Evolutionary conservation across 352 stramenopile species (phyloP).

Genomic region (Pythium volutum): DNA sequence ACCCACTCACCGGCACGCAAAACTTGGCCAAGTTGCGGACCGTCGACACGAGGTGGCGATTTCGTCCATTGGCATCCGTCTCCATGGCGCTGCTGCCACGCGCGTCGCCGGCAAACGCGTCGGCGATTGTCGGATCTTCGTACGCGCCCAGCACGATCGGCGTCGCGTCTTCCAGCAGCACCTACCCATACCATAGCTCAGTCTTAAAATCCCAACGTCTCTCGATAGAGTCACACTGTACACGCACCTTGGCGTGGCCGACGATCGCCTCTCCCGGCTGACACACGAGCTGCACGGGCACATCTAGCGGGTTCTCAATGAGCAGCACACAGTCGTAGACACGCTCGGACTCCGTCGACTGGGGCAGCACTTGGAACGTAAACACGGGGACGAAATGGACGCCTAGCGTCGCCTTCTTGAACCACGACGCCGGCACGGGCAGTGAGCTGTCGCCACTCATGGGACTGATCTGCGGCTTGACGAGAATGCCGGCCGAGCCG

Average conservation of each 20-base stretch:
- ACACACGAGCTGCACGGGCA: constrained; percentile 62
- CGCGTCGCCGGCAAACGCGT: constrained; percentile 48
- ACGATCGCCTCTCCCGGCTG: constrained; percentile 9
- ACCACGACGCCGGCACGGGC: constrained; percentile 72
- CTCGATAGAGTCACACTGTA: background rate
- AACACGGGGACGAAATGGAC: constrained; percentile 75
- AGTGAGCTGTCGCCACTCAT: constrained; percentile 88
- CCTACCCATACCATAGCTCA: constrained; percentile 14
- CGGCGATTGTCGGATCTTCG: constrained; percentile 79
- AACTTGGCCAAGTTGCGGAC: constrained; percentile 25
- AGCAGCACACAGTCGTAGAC: constrained; percentile 55
- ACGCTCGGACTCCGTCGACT: background rate
- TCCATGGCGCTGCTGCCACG: constrained; percentile 14
- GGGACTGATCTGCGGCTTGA: constrained; percentile 90
- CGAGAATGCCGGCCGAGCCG: constrained; percentile 76
- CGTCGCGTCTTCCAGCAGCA: constrained; percentile 48
- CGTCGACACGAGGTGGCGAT: constrained; percentile 52
- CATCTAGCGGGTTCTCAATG: constrained; percentile 82
- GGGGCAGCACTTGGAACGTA: constrained; percentile 52
- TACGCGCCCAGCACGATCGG: constrained; percentile 72
- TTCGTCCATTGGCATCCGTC: constrained; percentile 25
- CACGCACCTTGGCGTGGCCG: constrained; percentile 25
- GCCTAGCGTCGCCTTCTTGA: constrained; percentile 82
- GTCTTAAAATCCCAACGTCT: background rate
- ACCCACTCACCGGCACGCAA: constrained; percentile 10